These are phyloP conservation scores for Ophiostoma fasciatum DNA, from an alignment of 2,329 filamentous ascomycete genomes.

Conservation along the genomic window DNA sequence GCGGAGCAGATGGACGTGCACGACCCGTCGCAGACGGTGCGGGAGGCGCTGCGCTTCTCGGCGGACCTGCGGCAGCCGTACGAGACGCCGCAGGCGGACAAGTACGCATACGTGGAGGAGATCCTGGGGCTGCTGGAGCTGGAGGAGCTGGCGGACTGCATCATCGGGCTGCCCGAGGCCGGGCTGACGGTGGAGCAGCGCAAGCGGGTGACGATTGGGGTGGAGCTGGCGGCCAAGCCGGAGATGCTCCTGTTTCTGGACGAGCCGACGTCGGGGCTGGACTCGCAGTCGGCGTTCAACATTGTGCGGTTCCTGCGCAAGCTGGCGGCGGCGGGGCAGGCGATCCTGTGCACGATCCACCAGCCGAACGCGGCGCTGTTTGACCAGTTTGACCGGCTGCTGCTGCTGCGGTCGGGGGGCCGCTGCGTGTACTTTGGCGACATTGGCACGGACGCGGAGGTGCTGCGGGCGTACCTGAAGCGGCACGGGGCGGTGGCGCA, in stretches of 20 bases:
- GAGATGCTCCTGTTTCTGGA: constrained; percentile 65
- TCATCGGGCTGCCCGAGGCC: constrained; percentile 47
- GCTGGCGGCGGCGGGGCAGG: constrained; percentile 65
- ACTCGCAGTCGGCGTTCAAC: constrained; percentile 59
- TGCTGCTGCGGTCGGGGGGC: constrained; percentile 65
- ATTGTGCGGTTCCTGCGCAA: constrained; percentile 68
- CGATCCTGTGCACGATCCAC: constrained; percentile 82
- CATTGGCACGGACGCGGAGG: constrained; percentile 58
- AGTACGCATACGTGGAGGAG: constrained; percentile 45
- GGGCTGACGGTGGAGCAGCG: constrained; percentile 53
- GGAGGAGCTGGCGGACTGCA: constrained; percentile 42
- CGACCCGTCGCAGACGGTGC: constrained; percentile 45
- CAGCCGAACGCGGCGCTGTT: constrained; percentile 79
- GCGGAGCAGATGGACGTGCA: constrained; percentile 49
- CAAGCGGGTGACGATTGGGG: constrained; percentile 77
- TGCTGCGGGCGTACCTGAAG: constrained; percentile 50
- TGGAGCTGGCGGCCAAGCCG: constrained; percentile 75
- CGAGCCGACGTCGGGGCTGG: constrained; percentile 63
- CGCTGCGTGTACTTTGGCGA: constrained; percentile 77
- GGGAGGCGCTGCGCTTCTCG: constrained; percentile 49
- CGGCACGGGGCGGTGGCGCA: constrained; percentile 44
- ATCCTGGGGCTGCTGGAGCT: constrained; percentile 41
- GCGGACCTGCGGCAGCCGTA: constrained; percentile 44
- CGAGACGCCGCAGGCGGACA: constrained; percentile 37
- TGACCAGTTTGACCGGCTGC: constrained; percentile 72